These are phyloP conservation scores for Solanum acaule DNA, from an alignment of 257 asterid species.

Conservation along the genomic window DNA sequence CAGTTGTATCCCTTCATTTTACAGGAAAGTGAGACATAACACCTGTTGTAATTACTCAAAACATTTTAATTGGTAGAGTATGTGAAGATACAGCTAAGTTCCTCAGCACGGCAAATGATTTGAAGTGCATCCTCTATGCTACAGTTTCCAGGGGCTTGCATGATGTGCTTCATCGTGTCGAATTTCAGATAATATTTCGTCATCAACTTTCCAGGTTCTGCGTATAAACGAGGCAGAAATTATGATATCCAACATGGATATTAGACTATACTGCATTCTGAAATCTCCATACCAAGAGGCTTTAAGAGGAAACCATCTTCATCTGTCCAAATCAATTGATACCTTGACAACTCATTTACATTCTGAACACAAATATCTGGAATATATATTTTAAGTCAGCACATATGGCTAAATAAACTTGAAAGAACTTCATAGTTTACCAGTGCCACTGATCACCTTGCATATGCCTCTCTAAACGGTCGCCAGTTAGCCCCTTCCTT, in stretches of 20 bases:
- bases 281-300: constrained; percentile 60
- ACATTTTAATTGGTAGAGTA: constrained; percentile 1
- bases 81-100: constrained; percentile 55
- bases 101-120: constrained; percentile 79
- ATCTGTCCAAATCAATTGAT: constrained; percentile 94
- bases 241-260: background rate
- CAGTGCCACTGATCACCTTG: constrained; percentile 44
- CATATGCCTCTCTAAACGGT: constrained; percentile 63
- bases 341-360: constrained; percentile 68
- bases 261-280: background rate
- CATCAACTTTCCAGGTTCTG: constrained; percentile 96
- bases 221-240: constrained; percentile 2
- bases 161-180: constrained; percentile 90
- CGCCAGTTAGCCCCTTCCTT: constrained; percentile 41
- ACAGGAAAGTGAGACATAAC: constrained; percentile 12
- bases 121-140: constrained; percentile 71
- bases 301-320: constrained; percentile 87
- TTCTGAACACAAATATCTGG: constrained; percentile 84
- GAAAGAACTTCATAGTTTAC: background rate
- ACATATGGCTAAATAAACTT: background rate
- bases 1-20: constrained; percentile 91
- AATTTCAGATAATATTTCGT: constrained; percentile 96
- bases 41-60: constrained; percentile 1
- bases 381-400: background rate
- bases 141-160: constrained; percentile 65